Evolutionary conservation across 148 eudicot species (phyloP).

Genomic region (Rhododendron molle): DNA sequence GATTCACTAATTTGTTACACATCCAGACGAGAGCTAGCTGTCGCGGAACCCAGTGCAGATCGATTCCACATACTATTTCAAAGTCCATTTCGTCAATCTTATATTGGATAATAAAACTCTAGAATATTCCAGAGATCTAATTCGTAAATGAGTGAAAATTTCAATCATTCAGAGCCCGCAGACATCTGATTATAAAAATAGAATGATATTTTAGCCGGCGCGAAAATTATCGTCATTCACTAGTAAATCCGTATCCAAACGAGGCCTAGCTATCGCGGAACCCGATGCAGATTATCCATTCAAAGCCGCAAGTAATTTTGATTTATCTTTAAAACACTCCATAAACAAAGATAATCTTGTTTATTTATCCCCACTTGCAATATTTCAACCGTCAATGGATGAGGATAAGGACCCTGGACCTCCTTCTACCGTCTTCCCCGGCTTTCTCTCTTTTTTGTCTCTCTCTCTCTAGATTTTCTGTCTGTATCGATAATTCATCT

Average conservation of each 20-base stretch:
- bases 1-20: neutral
- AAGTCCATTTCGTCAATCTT: neutral
- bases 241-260: neutral
- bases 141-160: neutral
- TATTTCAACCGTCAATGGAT: slow-evolving; percentile 16
- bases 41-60: no score
- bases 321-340: neutral
- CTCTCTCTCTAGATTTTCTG: slow-evolving; percentile 10
- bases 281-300: neutral
- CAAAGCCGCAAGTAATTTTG: no score
- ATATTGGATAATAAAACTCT: neutral
- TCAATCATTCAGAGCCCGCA: neutral
- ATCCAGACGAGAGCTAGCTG: neutral
- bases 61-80: no score
- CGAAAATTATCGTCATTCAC: no score
- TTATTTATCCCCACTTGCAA: slow-evolving; percentile 2
- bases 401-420: neutral
- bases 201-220: neutral
- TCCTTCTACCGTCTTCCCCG: slow-evolving; percentile 12
- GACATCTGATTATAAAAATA: neutral
- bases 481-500: neutral
- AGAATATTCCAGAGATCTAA: neutral
- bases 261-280: neutral
- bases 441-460: neutral
- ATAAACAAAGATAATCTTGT: slow-evolving; percentile 18